Percentiles rank a stretch among this genome's conserved stretches.
Conservation (phyloP, 23 red algal species). For the Agarophyton chilense region DNA sequence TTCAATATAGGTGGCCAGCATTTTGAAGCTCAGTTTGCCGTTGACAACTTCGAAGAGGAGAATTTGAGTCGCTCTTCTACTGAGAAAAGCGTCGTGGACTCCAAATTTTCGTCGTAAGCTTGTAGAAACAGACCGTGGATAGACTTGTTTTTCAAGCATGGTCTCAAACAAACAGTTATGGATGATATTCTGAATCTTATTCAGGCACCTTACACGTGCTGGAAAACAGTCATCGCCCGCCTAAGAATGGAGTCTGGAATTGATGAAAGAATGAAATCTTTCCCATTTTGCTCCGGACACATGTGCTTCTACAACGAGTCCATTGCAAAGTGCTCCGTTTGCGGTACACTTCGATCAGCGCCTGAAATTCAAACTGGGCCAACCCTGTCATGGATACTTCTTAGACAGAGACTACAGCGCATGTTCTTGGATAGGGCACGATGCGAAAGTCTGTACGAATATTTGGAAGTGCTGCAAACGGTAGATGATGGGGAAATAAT, state of each 20-base stretch:
- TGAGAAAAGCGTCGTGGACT: no score
- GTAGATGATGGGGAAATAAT: background rate
- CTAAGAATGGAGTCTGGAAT: background rate
- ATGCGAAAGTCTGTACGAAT: background rate
- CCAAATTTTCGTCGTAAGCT: no score
- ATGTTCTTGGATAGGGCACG: background rate
- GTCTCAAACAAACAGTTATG: background rate
- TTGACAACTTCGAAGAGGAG: no score
- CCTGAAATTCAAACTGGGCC: background rate
- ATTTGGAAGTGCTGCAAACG: background rate
- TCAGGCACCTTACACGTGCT: background rate
- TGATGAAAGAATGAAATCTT: background rate
- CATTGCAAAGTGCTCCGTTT: background rate
- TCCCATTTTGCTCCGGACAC: constrained; percentile 1
- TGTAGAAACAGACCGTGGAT: background rate
- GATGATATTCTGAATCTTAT: background rate
- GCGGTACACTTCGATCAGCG: background rate
- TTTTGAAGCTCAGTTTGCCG: no score
- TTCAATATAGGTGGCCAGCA: no score
- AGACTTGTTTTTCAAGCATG: constrained; percentile 1
- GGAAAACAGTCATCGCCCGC: background rate
- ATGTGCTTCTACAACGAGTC: constrained; percentile 29
- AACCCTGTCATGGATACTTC: background rate
- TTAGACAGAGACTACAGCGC: background rate
- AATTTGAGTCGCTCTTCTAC: no score